Base-by-base conservation (phyloP, 208 protist species). In the Trypanosomatidae sp. region DNA sequence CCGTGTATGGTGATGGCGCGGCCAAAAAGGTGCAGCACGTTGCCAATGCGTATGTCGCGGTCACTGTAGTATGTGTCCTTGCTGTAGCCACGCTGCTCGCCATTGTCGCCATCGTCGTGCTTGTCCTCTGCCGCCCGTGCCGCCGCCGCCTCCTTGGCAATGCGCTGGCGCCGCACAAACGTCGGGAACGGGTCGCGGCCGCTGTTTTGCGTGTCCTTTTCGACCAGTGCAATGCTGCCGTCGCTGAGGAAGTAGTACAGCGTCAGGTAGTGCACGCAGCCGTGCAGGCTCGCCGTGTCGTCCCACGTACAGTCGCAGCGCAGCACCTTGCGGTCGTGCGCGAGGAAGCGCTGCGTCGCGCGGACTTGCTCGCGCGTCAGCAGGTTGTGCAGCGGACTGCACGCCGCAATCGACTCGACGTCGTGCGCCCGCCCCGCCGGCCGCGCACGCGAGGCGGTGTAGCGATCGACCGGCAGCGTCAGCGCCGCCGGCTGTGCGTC, bases 231-330 rank as follows among this genome's bases (percentile, higher is more conserved):
- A 28, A 97, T 74, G 33, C 88, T 98, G 56, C 95, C 92, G 68
- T 98, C 96, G 26, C 88, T 62, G 16, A 98, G 82, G 73, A 96
- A 99, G 81, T 97, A 99, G 54, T 98, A 94, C 19, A 98, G 87
- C 20, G 91, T 96, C 15, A 83, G 59, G 52, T 62, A 76, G 59
- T 98, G 94, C 57, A 92, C 81, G 20, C 73, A 60, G 43, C 95
- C 93, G 45, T 96, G 79, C 13, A 88, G 68, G 10, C 79, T 73
- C 33, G 69, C 76, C 1, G 71, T 74, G 55, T 94, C 90, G 54
- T 98, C 89, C 96, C 97, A 99, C 21, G 75, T 76, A 64, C 79
- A 88, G 62, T 92, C 96, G 65, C 97, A 99, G 16, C 95, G 82
- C 20, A 99, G 74, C 33, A 98, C 93, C 59, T 97, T 76, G 41